Evolutionary conservation across 2,329 filamentous ascomycete species (phyloP), one percentile per base, ranked within the genome.

Genomic region (Knufia petricola): DNA sequence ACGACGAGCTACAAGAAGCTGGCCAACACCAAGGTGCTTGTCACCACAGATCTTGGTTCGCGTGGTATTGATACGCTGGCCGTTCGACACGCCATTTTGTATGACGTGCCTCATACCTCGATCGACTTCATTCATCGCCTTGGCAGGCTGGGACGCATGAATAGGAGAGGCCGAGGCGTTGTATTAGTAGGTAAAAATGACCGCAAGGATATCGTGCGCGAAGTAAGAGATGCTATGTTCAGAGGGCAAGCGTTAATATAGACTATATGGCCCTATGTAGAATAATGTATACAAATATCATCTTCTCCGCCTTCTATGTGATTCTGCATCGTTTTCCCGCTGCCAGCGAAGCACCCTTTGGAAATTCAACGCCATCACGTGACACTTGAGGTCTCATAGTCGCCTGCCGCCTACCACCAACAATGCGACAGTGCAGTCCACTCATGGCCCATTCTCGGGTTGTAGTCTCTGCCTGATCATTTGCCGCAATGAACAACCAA

Each of bases 51-150:
- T 65, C 70, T 98, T 50, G 87, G 87, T 3, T 95, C 88, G 4
- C 74, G 92, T 57, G 92, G 92, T 54, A 95, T 98, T 59, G 92
- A 98, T 65, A 98, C 92, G 0, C 69, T 95, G 24, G 84, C 87
- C 15, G 90, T 96, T 15, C 78, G 86, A 50, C 87, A 94, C 57
- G 92, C 98, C 46, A 83, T 98, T 48, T 70, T 98, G 21, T 96
- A 95, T 65, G 88, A 98, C 63, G 90, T 98, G n/a, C 92, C 92
- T 3, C 90, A 96, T 63, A 94, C 87, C 0, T 94, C 88, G 0
- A 94, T 98, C 52, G 94, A 98, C 66, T 98, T 98, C 61, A 95
- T 98, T 61, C 94, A 98, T 66, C 84, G 94, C 13, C 78, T 96
- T 3, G 92, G 92, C 13, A 78, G 92, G 50, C 87, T 92, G 1